Evolutionary conservation across 176 grass and related monocot species (phyloP), one percentile per base, ranked within the genome.

Genomic region (Cenchrus fungigraminus): DNA sequence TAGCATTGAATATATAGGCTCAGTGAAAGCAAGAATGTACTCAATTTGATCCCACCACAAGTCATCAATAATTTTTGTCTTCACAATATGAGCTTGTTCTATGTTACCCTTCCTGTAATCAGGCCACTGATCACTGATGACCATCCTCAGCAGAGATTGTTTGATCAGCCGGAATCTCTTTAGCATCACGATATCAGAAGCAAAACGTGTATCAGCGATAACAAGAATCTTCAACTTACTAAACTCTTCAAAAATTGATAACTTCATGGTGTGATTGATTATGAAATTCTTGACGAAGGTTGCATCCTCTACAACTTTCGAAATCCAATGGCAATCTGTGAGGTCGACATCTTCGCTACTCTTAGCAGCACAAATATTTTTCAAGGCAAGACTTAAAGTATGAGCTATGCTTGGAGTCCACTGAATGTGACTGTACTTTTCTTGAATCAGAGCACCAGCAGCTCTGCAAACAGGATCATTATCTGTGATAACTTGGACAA

Each of bases 11-110:
- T 52, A 66, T 52, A 79, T 79, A 46, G 9, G 31, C 45, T 65
- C 16, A 3, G 47, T 68, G 28, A 80, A 67, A 52, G 62, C 28
- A 37, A 68, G 28, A 22, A 80, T 55, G 10, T 80, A 81, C 31
- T 81, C 64, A 81, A 81, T 65, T 68, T 68, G 25, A 32, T 81
- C 64, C 78, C 64, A 80, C 64, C 78, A 68, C 29, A 56, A 55
- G 6, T 81, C 78, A 56, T 68, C 32, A n/a, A 0, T 5, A 55
- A 81, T 4, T 81, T 37, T 81, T 8, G 6, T 54, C 49, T 55
- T 81, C 49, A 55, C 78, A 68, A 55, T 19, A 2, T 81, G 31
- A 54, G 64, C 63, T 25, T 81, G 5, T 6, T 9, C 63, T 5
- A 55, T 2, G 4, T 68, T 15, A 43, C 54, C 47, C 31, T 68